Evolutionary conservation across 495 filamentous ascomycete species (phyloP), one percentile per base, ranked within the genome.

Genomic region (Hypoxylon cercidicola): DNA sequence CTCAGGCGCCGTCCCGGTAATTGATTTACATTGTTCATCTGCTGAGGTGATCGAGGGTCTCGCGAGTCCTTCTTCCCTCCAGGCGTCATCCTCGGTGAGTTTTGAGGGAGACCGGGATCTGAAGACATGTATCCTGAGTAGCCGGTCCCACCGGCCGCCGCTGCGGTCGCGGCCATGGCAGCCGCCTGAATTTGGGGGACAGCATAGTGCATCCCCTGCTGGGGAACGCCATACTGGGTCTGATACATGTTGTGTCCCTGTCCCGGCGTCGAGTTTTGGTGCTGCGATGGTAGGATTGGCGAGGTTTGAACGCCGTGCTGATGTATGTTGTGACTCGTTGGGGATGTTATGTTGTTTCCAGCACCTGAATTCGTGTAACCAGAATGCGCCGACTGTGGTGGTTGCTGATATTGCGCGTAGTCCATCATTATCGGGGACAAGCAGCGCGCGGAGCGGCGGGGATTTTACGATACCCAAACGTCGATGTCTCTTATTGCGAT

Each of bases 131-230:
- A 85, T 41, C 75, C 57, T 15, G 68, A 69, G 60, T 84, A 84
- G 68, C 83, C 85, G 44, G 70, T 80, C 64, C 82, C 83, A 47
- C 83, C 88, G 18, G 88, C 87, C 7, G 88, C 88, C 6, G 88
- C 88, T 37, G 88, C 88, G 8, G 88, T 90, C 34, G 83, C 83
- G 23, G 88, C 88, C 86, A 90, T 88, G 40, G 88, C 88, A 12
- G 88, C 87, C 20, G 87, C 87, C 66, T 89, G 86, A 23, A 84
- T 80, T 28, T 76, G 74, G 9, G 84, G 79, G 71, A 88, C 84
- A 43, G 79, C 82, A 76, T 89, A 88, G 63, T 87, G 86, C 79
- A 88, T 85, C 58, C 77, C 77, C 55, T 78, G 81, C 48, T 81
- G 80, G 54, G 82, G 80, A 18, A 89, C 82, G 60, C 75, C 79